A percentile compares a stretch with the other conserved stretches of the same genome.
phyloP scores from a whole-genome alignment of 2,329 filamentous ascomycete genomes.

The Sclerotinia minor region DNA sequence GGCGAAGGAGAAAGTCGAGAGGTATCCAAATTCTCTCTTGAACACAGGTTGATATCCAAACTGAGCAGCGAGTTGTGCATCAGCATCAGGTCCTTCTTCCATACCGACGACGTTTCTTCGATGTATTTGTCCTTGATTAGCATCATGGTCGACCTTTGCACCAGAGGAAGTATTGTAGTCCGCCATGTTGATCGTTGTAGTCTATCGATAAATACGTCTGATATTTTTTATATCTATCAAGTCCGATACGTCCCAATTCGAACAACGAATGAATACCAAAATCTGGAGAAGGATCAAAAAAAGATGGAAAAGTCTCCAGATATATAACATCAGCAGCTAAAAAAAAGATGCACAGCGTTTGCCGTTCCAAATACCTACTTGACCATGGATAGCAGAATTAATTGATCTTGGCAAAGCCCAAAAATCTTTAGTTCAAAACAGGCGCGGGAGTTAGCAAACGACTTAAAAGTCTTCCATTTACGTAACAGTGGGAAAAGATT shows the following conservation, averaged over 20 bases:
- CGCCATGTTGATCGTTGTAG: conserved; percentile 18
- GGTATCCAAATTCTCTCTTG: conserved; percentile 58
- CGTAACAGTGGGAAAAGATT: conserved; percentile 15
- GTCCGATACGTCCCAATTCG: conserved; percentile 2
- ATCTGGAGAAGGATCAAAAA: neutral
- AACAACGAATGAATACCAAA: conserved; percentile 10
- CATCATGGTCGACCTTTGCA: conserved; percentile 1
- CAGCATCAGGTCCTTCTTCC: conserved; percentile 36
- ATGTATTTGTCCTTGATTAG: conserved; percentile 10
- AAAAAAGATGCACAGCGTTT: conserved; percentile 12
- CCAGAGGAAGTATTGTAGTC: conserved; percentile 15
- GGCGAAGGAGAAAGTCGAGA: conserved; percentile 61
- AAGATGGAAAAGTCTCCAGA: neutral
- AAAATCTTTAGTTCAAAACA: conserved; percentile 17
- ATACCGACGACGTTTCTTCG: conserved; percentile 21
- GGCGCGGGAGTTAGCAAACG: conserved; percentile 1
- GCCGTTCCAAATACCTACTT: conserved; percentile 4
- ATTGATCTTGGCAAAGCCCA: conserved; percentile 12
- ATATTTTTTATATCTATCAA: neutral
- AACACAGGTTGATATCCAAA: conserved; percentile 50
- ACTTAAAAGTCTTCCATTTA: conserved; percentile 9
- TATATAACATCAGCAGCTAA: conserved; percentile 9
- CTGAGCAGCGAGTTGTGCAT: conserved; percentile 40
- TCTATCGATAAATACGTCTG: neutral
- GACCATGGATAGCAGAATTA: conserved; percentile 10